Evolutionary conservation across 441 rosid species (phyloP), one percentile per base, ranked within the genome.

Genomic region (Populus trichocarpa): DNA sequence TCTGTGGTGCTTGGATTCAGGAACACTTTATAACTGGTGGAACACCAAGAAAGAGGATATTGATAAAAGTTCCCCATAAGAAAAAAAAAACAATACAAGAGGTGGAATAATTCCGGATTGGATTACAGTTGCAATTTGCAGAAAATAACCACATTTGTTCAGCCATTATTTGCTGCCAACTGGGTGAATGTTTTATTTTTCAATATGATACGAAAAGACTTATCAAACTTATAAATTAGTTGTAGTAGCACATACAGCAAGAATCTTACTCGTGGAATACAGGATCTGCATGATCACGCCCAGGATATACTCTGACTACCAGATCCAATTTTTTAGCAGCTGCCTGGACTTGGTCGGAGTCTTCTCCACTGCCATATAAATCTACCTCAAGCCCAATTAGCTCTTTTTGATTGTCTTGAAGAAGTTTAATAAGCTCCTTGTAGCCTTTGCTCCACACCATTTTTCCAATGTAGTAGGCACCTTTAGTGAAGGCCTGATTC

Each of bases 371-470:
- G 72, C 99, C 99, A 72, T 89, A 92, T 79, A 96, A 86, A 87
- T 96, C 96, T 80, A 96, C 83, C 83, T 92, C 96, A 76, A 94
- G 85, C 72, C 88, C 94, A 79, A 82, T 74, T 67, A 94, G 86
- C 78, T 93, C 93, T 83, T 87, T 87, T 85, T 91, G 96, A 87
- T 91, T 89, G 78, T 86, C 87, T 65, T 13, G 79, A 70, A 96
- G 91, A 73, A 94, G 93, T 80, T 81, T 88, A 76, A 96, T 91
- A 50, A 96, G 90, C 86, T 96, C 98, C 83, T 82, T 89, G 87
- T 93, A 96, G 78, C 99, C 98, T 90, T 96, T 96, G 89, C 86
- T 91, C 99, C 98, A 93, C 12, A 93, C 89, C 98, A 96, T 94
- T 87, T 96, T 96, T 63, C 96, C 98, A 76, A 94, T 96, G 85